Evolutionary conservation across 805 yeast genomes (phyloP).

Genomic region (Candida pseudoglaebosa): DNA sequence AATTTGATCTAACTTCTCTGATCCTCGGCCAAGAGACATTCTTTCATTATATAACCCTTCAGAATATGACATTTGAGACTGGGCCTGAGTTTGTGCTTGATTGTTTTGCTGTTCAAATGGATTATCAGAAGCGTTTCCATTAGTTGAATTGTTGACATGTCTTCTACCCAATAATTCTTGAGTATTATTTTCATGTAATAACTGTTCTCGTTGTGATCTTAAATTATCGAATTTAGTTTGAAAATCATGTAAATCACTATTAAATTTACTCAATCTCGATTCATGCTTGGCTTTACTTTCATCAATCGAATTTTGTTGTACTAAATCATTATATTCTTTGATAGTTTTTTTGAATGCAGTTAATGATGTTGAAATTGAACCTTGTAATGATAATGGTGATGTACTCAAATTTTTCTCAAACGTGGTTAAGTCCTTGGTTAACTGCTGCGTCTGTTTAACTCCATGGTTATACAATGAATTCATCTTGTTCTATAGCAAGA

Average conservation of each 20-base stretch:
- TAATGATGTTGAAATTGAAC: slow-evolving; percentile 74
- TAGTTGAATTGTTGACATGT: slow-evolving; percentile 19
- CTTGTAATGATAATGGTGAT: slow-evolving; percentile 73
- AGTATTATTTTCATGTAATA: slow-evolving; percentile 42
- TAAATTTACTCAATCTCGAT: slow-evolving; percentile 54
- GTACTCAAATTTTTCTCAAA: slow-evolving; percentile 64
- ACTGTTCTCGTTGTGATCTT: slow-evolving; percentile 52
- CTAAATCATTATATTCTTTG: slow-evolving; percentile 58
- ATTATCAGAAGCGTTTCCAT: slow-evolving; percentile 37
- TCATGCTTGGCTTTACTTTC: slow-evolving; percentile 55
- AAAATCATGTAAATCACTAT: slow-evolving; percentile 42
- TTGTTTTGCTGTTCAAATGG: slow-evolving; percentile 38
- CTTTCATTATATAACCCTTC: slow-evolving; percentile 72
- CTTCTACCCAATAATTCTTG: slow-evolving; percentile 57
- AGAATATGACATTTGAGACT: slow-evolving; percentile 35
- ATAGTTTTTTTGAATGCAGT: slow-evolving; percentile 73
- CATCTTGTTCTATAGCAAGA: slow-evolving; percentile 28
- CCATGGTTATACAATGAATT: slow-evolving; percentile 90
- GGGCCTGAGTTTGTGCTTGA: slow-evolving; percentile 19
- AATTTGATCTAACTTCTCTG: slow-evolving; percentile 82
- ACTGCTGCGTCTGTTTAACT: slow-evolving; percentile 71
- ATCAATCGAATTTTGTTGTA: slow-evolving; percentile 54
- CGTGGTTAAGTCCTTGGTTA: slow-evolving; percentile 62
- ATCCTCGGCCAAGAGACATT: slow-evolving; percentile 60
- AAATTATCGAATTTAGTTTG: slow-evolving; percentile 50